Evolutionary conservation across 768 basidiomycete species (phyloP), one percentile per base, ranked within the genome.

Genomic region (Podaxis sp.): DNA sequence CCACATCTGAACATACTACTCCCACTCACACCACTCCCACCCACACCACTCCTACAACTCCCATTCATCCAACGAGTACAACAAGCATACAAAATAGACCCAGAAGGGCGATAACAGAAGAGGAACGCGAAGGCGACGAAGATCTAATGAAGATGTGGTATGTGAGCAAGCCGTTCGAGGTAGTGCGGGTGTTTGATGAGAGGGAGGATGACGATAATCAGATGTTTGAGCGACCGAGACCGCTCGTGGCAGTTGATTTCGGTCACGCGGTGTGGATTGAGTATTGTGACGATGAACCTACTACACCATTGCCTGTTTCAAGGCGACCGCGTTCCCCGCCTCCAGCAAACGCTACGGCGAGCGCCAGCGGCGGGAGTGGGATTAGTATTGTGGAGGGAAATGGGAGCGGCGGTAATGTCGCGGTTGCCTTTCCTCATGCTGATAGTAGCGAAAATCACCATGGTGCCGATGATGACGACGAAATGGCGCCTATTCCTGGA

Each of bases 201-300:
- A 68, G 71, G 12, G 78, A 78, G 15, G 81, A 80, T 8, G 76
- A 77, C 15, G 79, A 75, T 1, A 71, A 68, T 0, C 67, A 64
- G 2, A 64, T 68, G 59, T 41, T 40, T 27, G 85, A 84, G 33
- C 78, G 85, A 3, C 85, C 86, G 19, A 79, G 89, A 2, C 89
- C 89, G 24, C 79, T 91, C 13, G 85, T 91, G n/a, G 89, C 89
- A 0, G 88, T 94, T 6, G 86, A 95, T 70, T 96, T 95, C 75
- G 91, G 91, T 46, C 92, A 94, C 68, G 90, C 93, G 17, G 88
- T 92, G 38, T 90, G 92, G 84, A 85, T 95, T 52, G 89, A 91
- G 68, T 85, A 86, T 67, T 69, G 66, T 65, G 77, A 73, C 66
- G 75, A 61, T 55, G 73, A 73, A n/a, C 33, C 33, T 8, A 33